Evolutionary conservation across 495 filamentous ascomycete species (phyloP).

Genomic region (Penicillium manginii): DNA sequence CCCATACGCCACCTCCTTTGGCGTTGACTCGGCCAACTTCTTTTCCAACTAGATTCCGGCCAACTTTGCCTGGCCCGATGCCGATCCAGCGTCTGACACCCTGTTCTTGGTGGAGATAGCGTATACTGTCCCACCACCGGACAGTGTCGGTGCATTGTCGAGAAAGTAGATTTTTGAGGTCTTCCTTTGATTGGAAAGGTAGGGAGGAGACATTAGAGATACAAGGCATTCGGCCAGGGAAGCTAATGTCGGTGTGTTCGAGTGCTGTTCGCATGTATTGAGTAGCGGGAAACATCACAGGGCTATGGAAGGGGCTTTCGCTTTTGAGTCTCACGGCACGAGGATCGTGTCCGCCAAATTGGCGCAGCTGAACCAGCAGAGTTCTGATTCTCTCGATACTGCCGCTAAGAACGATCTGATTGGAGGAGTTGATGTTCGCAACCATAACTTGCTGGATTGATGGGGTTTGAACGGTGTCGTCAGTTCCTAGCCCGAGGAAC

Average conservation of each 20-base stretch:
- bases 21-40: slow-evolving; percentile 84
- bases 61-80: slow-evolving; percentile 93
- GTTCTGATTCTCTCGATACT: slow-evolving; percentile 83
- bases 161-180: slow-evolving; percentile 76
- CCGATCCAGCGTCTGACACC: slow-evolving; percentile 89
- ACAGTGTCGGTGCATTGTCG: slow-evolving; percentile 86
- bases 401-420: slow-evolving; percentile 93
- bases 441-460: slow-evolving; percentile 86
- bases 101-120: slow-evolving; percentile 83
- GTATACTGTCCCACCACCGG: slow-evolving; percentile 89
- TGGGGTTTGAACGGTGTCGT: slow-evolving; percentile 65
- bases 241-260: slow-evolving; percentile 62
- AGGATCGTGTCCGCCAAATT: slow-evolving; percentile 93
- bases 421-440: slow-evolving; percentile 93
- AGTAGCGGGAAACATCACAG: slow-evolving; percentile 86
- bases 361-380: slow-evolving; percentile 84
- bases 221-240: slow-evolving; percentile 74
- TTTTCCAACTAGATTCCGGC: slow-evolving; percentile 90
- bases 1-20: slow-evolving; percentile 91
- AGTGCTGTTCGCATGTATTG: slow-evolving; percentile 70
- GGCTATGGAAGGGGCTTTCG: slow-evolving; percentile 90
- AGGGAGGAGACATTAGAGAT: slow-evolving; percentile 83
- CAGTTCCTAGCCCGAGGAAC: slow-evolving; percentile 70
- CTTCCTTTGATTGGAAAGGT: slow-evolving; percentile 72
- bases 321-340: slow-evolving; percentile 85